Conservation (phyloP, 345 rosid genomes). For the Eucalyptus pauciflora region DNA sequence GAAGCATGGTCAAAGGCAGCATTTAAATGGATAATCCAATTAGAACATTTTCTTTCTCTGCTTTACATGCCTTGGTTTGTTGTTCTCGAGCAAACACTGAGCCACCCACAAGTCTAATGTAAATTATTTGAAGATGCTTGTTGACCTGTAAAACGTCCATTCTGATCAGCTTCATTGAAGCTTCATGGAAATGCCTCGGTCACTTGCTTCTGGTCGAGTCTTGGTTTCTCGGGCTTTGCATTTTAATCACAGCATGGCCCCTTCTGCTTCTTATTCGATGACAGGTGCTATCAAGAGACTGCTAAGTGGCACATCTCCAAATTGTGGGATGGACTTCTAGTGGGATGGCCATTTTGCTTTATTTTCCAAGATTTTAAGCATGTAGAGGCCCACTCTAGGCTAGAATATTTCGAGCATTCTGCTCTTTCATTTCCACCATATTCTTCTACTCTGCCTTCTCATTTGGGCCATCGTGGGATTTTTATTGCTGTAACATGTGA, state of each 20-base stretch:
- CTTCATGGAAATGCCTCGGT: neutral
- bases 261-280: neutral
- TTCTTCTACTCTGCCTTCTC: no score
- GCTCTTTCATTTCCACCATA: no score
- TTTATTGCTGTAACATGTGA: no score
- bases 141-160: neutral
- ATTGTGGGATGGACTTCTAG: no score
- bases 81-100: neutral
- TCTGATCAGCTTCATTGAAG: neutral
- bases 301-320: neutral
- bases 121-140: neutral
- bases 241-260: no score
- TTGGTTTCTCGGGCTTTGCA: neutral
- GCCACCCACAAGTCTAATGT: neutral
- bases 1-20: neutral
- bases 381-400: no score
- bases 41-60: neutral
- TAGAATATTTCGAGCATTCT: no score
- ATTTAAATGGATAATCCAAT: no score
- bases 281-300: neutral
- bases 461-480: no score
- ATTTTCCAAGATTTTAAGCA: no score
- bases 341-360: no score
- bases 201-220: neutral
- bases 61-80: neutral